Conservation (phyloP, 2,329 filamentous ascomycete species). For the Chrysoporthe puriensis region DNA sequence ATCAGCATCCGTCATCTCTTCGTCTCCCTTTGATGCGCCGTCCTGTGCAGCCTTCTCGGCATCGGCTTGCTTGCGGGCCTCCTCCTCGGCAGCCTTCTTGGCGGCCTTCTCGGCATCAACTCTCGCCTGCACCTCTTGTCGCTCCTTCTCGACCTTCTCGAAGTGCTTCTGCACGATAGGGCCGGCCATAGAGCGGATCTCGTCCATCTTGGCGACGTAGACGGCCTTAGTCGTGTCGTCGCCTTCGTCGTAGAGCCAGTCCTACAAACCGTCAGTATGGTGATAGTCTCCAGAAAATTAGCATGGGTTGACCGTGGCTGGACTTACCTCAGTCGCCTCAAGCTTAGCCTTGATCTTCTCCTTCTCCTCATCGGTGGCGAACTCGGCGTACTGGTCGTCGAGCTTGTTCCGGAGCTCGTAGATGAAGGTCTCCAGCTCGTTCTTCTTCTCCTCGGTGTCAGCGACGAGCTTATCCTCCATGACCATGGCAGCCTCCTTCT, state of each 20-base stretch:
- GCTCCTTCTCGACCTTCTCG: constrained; percentile 89
- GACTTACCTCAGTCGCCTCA: constrained; percentile 79
- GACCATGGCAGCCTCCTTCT: constrained; percentile 89
- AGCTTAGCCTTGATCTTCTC: constrained; percentile 82
- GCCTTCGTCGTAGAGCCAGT: constrained; percentile 98
- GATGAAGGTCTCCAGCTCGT: constrained; percentile 96
- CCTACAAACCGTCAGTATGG: constrained; percentile 55
- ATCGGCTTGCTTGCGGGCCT: constrained; percentile 58
- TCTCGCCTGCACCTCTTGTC: constrained; percentile 75
- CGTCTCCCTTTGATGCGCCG: constrained; percentile 48
- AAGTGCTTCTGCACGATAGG: constrained; percentile 94
- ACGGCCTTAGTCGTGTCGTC: constrained; percentile 92
- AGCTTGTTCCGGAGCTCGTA: constrained; percentile 96
- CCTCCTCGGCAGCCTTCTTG: constrained; percentile 66
- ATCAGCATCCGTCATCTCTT: constrained; percentile 68
- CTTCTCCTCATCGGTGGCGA: constrained; percentile 92
- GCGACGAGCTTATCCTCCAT: constrained; percentile 98
- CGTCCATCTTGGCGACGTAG: constrained; percentile 94
- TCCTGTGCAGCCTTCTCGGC: constrained; percentile 52
- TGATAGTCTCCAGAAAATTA: constrained; percentile 31
- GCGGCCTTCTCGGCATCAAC: constrained; percentile 78
- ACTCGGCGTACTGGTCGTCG: constrained; percentile 86
- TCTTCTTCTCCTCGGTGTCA: constrained; percentile 99
- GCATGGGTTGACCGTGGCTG: background rate
- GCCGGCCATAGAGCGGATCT: constrained; percentile 87